These are phyloP conservation scores for Colletotrichum lentis DNA, from an alignment of 2,329 filamentous ascomycete genomes.

Conservation along the genomic window DNA sequence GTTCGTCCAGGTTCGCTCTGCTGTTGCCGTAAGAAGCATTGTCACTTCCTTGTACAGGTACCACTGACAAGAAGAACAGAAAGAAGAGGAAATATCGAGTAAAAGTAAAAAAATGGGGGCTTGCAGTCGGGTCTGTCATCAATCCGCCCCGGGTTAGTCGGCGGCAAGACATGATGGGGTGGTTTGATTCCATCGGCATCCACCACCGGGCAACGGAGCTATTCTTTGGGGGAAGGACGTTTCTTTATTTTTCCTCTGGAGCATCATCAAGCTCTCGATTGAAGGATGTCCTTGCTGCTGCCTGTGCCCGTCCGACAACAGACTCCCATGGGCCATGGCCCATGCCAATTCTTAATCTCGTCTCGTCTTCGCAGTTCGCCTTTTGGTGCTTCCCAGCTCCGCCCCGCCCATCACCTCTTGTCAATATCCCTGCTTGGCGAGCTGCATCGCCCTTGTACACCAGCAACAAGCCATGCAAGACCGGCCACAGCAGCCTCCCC, in stretches of 20 bases:
- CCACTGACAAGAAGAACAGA: not conserved
- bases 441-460: not conserved
- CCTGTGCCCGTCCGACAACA: not conserved
- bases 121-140: not conserved
- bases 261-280: not conserved
- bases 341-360: slow-evolving; percentile 11
- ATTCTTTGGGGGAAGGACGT: too few species aligned
- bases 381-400: not conserved
- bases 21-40: slow-evolving; percentile 15
- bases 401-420: not conserved
- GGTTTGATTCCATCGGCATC: slow-evolving; percentile 2
- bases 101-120: too few species aligned
- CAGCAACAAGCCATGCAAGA: slow-evolving; percentile 4
- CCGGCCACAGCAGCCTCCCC: not conserved
- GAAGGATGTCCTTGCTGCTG: not conserved
- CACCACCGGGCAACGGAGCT: not conserved
- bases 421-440: slow-evolving; percentile 6
- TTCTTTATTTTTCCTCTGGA: not conserved
- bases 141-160: not conserved
- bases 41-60: slow-evolving; percentile 1
- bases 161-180: not conserved
- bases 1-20: slow-evolving; percentile 14
- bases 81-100: too few species aligned
- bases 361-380: slow-evolving; percentile 6
- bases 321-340: slow-evolving; percentile 27